Evolutionary conservation across 1,139 yeast genomes (phyloP), one percentile per base, ranked within the genome.

Genomic region (Yamadazyma epiphylla): DNA sequence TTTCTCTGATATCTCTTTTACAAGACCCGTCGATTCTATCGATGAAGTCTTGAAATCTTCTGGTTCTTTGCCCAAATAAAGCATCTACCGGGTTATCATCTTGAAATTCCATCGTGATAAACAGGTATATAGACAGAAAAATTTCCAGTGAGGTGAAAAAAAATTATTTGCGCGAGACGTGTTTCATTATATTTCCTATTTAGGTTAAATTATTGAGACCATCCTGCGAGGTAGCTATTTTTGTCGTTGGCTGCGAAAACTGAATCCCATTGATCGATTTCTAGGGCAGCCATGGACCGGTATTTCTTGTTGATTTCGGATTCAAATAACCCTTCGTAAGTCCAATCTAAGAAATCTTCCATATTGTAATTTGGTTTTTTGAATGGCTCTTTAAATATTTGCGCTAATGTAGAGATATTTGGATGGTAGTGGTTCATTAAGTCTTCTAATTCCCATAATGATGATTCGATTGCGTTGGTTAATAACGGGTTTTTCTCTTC

Each of bases 311-410:
- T 68, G 37, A 72, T 62, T 55, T 91, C 98, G 41, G 87, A 80
- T 16, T 79, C 83, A 45, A 88, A 56, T 39, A 91, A 68, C 8
- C 88, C 72, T 33, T 70, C 65, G 51, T 89, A 91, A 34, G 82
- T 80, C 87, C 96, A 91, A 55, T 89, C 96, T 50, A 91, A 63
- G 61, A 91, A 91, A 55, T 91, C 98, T 52, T 91, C 98, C 67
- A 91, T 68, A 50, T 85, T 84, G 55, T 94, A 91, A 45, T 74
- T 74, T 36, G 84, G 81, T 55, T 91, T 94, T 50, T 81, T 77
- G 60, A 91, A 89, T 3, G 96, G 96, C 54, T 91, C 96, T 14
- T 79, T 71, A 52, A 85, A 83, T 24, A 91, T 85, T 51, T 78
- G 81, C 9, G 96, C 96, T 46, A 91, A 65, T 0, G 96, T 84